Base-by-base conservation (phyloP, 2,329 filamentous ascomycete genomes). In the Apiospora phragmitis region DNA sequence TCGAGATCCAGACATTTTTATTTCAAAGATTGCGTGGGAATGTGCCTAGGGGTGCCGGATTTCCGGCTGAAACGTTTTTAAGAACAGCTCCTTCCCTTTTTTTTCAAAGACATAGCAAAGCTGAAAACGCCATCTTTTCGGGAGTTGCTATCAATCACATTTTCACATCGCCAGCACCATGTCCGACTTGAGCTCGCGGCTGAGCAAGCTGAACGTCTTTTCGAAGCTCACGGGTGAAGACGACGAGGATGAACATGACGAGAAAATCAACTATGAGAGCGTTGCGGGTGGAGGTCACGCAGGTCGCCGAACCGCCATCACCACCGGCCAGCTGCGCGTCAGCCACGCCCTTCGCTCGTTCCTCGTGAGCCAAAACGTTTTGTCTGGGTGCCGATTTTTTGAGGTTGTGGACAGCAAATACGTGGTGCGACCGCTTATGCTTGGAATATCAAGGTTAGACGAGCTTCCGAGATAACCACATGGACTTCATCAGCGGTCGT, bases 211-310 rank as follows among this genome's bases (percentile, higher is more conserved):
- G 65, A 85, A 83, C 62, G 81, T 81, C 5, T 82, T 85, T 72
- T 77, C 79, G 26, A 72, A 68, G 32, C 69, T 73, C 7, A 62
- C 73, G 32, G 73, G 78, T 29, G 77, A 79, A 7, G 71, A 69
- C 42, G 85, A 86, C 70, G 84, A 87, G 49, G 88, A 90, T 51
- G 86, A 89, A 42, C 76, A 81, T 41, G 88, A 88, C 70, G 86
- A 89, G 71, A 82, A 83, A 67, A 85, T 89, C 71, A 86, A 88
- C 73, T 76, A 76, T 67, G 76, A 79, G 70, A 86, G 83, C 49
- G 81, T 91, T 14, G 90, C 88, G 1, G 89, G 89, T 42, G 89
- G 89, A n/a, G 89, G 89, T 62, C 88, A 88, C 77, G 83, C 83
- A 68, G 81, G 82, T n/a, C 84, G 85, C 47, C 79, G 80, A 68